Conservation (phyloP, 257 asterid species). For the Capsicum chinense region DNA sequence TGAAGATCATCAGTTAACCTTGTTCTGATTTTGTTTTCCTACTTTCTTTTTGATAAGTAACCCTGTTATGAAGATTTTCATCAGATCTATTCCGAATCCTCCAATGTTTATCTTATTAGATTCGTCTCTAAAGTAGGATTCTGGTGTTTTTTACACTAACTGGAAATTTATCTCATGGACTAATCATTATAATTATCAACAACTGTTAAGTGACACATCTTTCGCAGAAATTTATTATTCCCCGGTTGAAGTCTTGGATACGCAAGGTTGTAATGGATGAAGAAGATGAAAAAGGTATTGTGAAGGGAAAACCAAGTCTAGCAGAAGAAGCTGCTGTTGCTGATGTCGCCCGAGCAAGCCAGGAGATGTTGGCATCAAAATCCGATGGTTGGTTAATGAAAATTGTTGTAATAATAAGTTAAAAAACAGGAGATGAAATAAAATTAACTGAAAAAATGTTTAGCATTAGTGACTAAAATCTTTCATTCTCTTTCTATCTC, state of each 20-base stretch:
- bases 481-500: slow-evolving; percentile 23
- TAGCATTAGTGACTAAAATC: background rate
- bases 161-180: background rate
- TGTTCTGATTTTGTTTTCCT: slow-evolving; percentile 9
- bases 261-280: slow-evolving; percentile 78
- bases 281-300: slow-evolving; percentile 53
- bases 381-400: slow-evolving; percentile 60
- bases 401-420: background rate
- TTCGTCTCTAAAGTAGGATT: background rate
- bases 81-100: background rate
- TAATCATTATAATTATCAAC: background rate
- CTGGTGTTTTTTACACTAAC: background rate
- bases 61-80: slow-evolving; percentile 9
- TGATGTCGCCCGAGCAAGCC: slow-evolving; percentile 93
- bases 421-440: background rate
- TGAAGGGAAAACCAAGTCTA: slow-evolving; percentile 59
- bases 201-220: slow-evolving; percentile 32
- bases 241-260: slow-evolving; percentile 91
- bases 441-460: slow-evolving; percentile 5
- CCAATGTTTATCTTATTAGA: background rate
- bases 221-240: slow-evolving; percentile 73
- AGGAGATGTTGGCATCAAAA: slow-evolving; percentile 73
- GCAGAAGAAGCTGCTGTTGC: slow-evolving; percentile 90
- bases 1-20: slow-evolving; percentile 11
- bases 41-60: background rate